phyloP scores from a whole-genome alignment of 176 grass and related monocot species.

The bread wheat (Triticum aestivum) region DNA sequence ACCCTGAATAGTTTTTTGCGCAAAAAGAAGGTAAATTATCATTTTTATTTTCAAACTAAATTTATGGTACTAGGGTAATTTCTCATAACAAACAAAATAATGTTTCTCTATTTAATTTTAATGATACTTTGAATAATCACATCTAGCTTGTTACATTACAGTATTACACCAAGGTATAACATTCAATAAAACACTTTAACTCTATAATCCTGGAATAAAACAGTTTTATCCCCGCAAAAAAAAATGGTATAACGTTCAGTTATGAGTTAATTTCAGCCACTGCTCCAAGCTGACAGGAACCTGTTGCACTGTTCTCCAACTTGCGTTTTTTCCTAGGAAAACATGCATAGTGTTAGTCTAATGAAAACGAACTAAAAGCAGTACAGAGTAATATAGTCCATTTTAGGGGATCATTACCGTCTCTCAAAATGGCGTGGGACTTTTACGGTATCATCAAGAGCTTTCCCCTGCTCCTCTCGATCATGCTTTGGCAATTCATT shows the following conservation, averaged over 20 bases:
- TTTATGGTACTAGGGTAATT: background rate
- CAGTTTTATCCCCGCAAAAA: too few species aligned
- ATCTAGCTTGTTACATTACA: background rate
- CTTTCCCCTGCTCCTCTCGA: background rate
- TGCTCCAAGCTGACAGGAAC: background rate
- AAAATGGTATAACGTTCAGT: background rate
- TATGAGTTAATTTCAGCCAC: background rate
- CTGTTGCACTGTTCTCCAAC: background rate
- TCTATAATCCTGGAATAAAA: too few species aligned
- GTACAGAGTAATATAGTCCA: background rate
- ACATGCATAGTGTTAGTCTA: background rate
- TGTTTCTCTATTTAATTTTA: background rate
- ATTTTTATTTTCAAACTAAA: background rate
- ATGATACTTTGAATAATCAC: background rate
- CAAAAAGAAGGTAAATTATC: background rate
- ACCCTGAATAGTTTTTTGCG: background rate
- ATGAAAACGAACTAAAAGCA: background rate
- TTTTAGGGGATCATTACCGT: slow-evolving; percentile 25
- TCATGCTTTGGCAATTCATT: background rate
- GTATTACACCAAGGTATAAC: background rate
- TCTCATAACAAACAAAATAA: background rate
- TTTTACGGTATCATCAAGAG: background rate
- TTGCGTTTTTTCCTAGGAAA: slow-evolving; percentile 24
- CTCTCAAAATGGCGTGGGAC: slow-evolving; percentile 30
- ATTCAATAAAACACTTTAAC: background rate